A percentile compares a stretch with the other conserved stretches of the same genome.
Conservation (phyloP, 2,329 filamentous ascomycete species). For the Diaporthe citri region DNA sequence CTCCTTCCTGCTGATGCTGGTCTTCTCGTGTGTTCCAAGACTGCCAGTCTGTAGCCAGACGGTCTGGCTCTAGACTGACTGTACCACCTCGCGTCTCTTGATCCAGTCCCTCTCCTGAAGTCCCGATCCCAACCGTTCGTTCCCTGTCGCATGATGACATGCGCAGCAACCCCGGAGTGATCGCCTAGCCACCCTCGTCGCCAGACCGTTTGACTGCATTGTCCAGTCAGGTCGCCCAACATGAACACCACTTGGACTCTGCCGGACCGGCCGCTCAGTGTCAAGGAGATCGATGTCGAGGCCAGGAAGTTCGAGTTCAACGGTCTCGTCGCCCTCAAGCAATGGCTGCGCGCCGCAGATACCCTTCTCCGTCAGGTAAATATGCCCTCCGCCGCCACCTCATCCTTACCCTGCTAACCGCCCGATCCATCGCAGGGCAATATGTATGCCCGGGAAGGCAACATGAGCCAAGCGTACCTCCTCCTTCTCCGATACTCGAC, state of each 20-base stretch:
- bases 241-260: slow-evolving; percentile 50
- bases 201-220: slow-evolving; percentile 1
- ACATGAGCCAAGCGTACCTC: slow-evolving; percentile 89
- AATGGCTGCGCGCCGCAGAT: slow-evolving; percentile 85
- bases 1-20: not conserved
- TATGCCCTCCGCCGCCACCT: not conserved
- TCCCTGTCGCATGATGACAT: slow-evolving; percentile 9
- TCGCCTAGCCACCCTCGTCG: not conserved
- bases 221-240: slow-evolving; percentile 35
- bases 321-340: slow-evolving; percentile 78
- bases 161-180: slow-evolving; percentile 11
- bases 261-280: slow-evolving; percentile 71
- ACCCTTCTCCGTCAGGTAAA: slow-evolving; percentile 83
- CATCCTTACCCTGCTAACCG: not conserved
- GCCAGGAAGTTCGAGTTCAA: slow-evolving; percentile 88
- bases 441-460: slow-evolving; percentile 87
- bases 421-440: slow-evolving; percentile 69
- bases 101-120: not conserved
- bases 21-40: not conserved
- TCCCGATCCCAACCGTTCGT: not conserved
- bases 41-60: slow-evolving; percentile 26
- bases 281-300: slow-evolving; percentile 81
- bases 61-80: slow-evolving; percentile 6
- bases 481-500: slow-evolving; percentile 90
- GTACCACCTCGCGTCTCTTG: not conserved